Evolutionary conservation across 495 filamentous ascomycete species (phyloP).

Genomic region (Penicillium fimorum): DNA sequence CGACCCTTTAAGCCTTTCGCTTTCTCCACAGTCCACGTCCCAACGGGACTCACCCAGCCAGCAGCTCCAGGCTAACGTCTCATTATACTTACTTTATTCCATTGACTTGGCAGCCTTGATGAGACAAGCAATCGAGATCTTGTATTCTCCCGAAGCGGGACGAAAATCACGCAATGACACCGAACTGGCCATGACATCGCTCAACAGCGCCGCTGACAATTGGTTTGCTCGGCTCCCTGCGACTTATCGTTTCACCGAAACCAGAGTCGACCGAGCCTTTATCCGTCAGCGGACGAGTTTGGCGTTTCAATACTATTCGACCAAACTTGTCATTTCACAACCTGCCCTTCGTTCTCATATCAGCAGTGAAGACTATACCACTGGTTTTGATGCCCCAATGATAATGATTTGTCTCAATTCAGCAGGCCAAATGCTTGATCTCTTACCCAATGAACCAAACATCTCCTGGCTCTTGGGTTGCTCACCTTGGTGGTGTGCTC

Average conservation of each 20-base stretch:
- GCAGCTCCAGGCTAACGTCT: constrained; percentile 26
- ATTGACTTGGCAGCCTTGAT: constrained; percentile 46
- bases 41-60: not conserved
- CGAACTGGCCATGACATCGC: constrained; percentile 46
- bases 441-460: constrained; percentile 43
- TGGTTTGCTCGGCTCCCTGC: constrained; percentile 51
- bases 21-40: not conserved
- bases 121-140: constrained; percentile 43
- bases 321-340: constrained; percentile 54
- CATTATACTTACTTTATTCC: constrained; percentile 45
- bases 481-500: constrained; percentile 56
- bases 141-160: constrained; percentile 55
- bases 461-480: constrained; percentile 41
- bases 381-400: constrained; percentile 40
- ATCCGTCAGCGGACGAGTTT: constrained; percentile 30
- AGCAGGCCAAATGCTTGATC: constrained; percentile 47
- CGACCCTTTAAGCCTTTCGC: not conserved
- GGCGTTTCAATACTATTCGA: constrained; percentile 54
- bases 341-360: constrained; percentile 52
- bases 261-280: constrained; percentile 19
- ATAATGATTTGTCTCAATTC: constrained; percentile 48
- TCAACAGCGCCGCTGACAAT: constrained; percentile 45
- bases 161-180: constrained; percentile 50
- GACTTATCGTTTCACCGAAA: constrained; percentile 41
- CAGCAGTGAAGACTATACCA: constrained; percentile 23